Percentiles rank a stretch among this genome's conserved stretches.
Evolutionary conservation across 2,329 filamentous ascomycete species (phyloP).

Genomic region (Phyllosticta citrichinensis): DNA sequence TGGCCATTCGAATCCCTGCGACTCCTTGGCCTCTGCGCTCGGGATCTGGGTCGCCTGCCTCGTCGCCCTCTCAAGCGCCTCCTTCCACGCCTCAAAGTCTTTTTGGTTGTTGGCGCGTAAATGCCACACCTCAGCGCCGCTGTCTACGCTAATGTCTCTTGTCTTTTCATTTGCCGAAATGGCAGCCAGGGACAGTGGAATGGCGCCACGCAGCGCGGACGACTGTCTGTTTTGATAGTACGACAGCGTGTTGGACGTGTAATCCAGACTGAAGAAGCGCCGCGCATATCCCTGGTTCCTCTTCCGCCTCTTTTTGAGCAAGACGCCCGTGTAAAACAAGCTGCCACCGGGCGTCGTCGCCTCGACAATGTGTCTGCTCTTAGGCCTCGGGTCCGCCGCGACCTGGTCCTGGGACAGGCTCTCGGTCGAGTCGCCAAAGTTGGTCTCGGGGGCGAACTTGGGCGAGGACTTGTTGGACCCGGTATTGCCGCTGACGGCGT

Average conservation of each 20-base stretch:
- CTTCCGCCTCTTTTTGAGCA: slow-evolving; percentile 87
- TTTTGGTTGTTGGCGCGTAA: slow-evolving; percentile 70
- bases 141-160: slow-evolving; percentile 91
- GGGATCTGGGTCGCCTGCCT: slow-evolving; percentile 33
- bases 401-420: slow-evolving; percentile 33
- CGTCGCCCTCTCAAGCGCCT: slow-evolving; percentile 74
- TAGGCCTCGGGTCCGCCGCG: slow-evolving; percentile 31
- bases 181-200: slow-evolving; percentile 82
- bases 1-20: slow-evolving; percentile 18
- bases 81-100: slow-evolving; percentile 82
- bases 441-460: slow-evolving; percentile 25
- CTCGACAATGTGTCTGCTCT: slow-evolving; percentile 24
- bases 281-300: slow-evolving; percentile 87
- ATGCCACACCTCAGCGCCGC: slow-evolving; percentile 95
- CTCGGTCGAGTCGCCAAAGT: slow-evolving; percentile 44
- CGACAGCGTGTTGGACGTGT: slow-evolving; percentile 83
- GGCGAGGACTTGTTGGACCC: slow-evolving; percentile 32
- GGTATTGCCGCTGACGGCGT: slow-evolving; percentile 38
- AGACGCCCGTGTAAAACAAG: slow-evolving; percentile 69
- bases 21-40: slow-evolving; percentile 19
- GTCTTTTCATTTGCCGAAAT: slow-evolving; percentile 82
- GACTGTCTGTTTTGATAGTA: slow-evolving; percentile 95
- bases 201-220: slow-evolving; percentile 81
- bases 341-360: slow-evolving; percentile 16
- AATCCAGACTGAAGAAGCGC: slow-evolving; percentile 93